A percentile compares a stretch with the other conserved stretches of the same genome.
Evolutionary conservation across 148 eudicot genomes (phyloP).

Genomic region (Rhododendron griersonianum): DNA sequence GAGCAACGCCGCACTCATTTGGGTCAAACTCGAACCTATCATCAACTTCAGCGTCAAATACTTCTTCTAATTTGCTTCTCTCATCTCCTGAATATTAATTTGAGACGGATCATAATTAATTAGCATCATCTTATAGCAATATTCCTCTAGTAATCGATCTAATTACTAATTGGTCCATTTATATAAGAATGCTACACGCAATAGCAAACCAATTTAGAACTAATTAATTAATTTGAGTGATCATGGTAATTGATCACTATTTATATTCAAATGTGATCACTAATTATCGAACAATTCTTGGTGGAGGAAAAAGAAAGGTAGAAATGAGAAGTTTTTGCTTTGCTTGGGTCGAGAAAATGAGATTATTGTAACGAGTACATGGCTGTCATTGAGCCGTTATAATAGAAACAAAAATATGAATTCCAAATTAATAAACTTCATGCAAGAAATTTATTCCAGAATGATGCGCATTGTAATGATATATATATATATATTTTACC

Average conservation of each 20-base stretch:
- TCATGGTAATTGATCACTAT: background rate
- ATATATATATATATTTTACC: no score
- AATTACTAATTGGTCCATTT: no score
- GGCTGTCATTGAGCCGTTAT: background rate
- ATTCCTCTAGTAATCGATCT: background rate
- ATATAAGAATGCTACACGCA: no score
- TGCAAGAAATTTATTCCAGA: no score
- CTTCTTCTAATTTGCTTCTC: slow-evolving; percentile 7
- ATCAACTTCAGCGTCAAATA: slow-evolving; percentile 23
- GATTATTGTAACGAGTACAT: background rate
- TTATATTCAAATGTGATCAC: background rate
- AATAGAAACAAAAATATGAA: no score
- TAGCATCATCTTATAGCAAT: background rate
- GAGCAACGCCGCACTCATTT: slow-evolving; percentile 55
- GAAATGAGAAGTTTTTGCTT: background rate
- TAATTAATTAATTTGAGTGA: no score
- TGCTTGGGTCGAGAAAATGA: background rate
- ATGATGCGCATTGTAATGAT: background rate
- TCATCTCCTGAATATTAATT: background rate
- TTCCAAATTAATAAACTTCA: no score
- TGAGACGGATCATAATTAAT: background rate
- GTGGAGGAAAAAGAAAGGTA: background rate
- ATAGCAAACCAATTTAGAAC: background rate
- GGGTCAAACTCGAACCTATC: slow-evolving; percentile 61
- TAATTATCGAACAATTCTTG: background rate